These are phyloP conservation scores for Thymus mandschuricus DNA, from an alignment of 257 asterid species.

Conservation along the genomic window DNA sequence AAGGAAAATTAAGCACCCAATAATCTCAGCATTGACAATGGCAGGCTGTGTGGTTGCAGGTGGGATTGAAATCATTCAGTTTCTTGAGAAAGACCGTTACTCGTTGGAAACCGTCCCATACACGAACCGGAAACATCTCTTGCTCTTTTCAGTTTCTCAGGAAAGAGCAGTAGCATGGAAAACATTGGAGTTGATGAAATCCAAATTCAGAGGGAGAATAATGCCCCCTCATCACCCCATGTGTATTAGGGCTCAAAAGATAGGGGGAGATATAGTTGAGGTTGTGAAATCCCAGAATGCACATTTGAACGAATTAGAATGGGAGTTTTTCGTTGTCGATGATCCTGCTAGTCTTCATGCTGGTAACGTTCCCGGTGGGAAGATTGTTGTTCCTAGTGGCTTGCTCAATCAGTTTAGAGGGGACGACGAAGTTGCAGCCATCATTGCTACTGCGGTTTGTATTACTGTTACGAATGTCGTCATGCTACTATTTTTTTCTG, in stretches of 20 bases:
- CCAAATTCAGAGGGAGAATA: slow-evolving; percentile 61
- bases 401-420: slow-evolving; percentile 79
- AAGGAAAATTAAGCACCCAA: slow-evolving; percentile 70
- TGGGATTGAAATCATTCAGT: slow-evolving; percentile 67
- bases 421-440: slow-evolving; percentile 85
- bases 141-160: slow-evolving; percentile 57
- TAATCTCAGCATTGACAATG: slow-evolving; percentile 26
- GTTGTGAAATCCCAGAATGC: slow-evolving; percentile 55
- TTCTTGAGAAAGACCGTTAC: slow-evolving; percentile 52
- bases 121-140: slow-evolving; percentile 83
- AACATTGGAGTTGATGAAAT: slow-evolving; percentile 54
- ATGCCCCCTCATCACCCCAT: slow-evolving; percentile 90
- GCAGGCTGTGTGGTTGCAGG: slow-evolving; percentile 37
- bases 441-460: slow-evolving; percentile 82
- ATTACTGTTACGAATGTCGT: neutral
- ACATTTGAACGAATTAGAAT: slow-evolving; percentile 81
- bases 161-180: slow-evolving; percentile 69
- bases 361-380: slow-evolving; percentile 89
- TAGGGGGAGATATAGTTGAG: slow-evolving; percentile 70
- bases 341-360: slow-evolving; percentile 73
- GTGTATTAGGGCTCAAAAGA: slow-evolving; percentile 69
- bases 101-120: slow-evolving; percentile 72
- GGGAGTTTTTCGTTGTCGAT: slow-evolving; percentile 90
- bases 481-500: neutral
- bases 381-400: slow-evolving; percentile 93